Base-by-base conservation (phyloP, 2,329 filamentous ascomycete species). In the Ceratocystis cubensis region DNA sequence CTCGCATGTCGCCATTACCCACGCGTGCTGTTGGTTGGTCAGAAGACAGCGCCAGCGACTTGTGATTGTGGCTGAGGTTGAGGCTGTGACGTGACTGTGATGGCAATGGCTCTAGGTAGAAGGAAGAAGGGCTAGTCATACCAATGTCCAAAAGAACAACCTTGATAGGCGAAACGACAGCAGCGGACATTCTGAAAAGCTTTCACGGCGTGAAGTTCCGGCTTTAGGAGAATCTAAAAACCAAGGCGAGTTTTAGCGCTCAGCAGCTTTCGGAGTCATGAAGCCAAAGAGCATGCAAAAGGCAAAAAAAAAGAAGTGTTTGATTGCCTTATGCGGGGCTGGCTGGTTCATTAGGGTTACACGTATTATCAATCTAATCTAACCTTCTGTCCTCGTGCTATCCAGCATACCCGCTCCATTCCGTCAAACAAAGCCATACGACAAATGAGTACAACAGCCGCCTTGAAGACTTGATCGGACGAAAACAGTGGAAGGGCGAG, bases 71-170 rank as follows among this genome's bases (percentile, higher is more conserved):
- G 22, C 22, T 4, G 20, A 50, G 48, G 20, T 22, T n/a, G 20
- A 10, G 48, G n/a, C 48, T 8, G 48, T 10, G n/a, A 22, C 46
- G n/a, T 20, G 46, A 22, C 7, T 50, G n/a, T 17, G 45, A 48
- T 48, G 22, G 7, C 48, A 15, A 37, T 37, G 56, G 37, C 37
- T 41, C 37, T 15, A 15, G 7, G 17, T 3, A 57, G 13, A 7
- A 59, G 17, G 56, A 37, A 37, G 10, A 68, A 41, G 45, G 57
- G 3, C 13, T 37, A 68, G 69, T 75, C 78, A 78, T 78, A 84
- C 82, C 82, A 73, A 84, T 84, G 74, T 84, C 82, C 70, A 84
- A 78, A 71, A 84, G 74, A 71, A 83, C 76, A 45, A 80, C 78
- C 71, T 79, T 79, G 65, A 79, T 71, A 53, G 69, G 68, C 37